These are phyloP conservation scores for Aspergillus quadricinctus DNA, from an alignment of 2,329 filamentous ascomycete species.

Conservation along the genomic window DNA sequence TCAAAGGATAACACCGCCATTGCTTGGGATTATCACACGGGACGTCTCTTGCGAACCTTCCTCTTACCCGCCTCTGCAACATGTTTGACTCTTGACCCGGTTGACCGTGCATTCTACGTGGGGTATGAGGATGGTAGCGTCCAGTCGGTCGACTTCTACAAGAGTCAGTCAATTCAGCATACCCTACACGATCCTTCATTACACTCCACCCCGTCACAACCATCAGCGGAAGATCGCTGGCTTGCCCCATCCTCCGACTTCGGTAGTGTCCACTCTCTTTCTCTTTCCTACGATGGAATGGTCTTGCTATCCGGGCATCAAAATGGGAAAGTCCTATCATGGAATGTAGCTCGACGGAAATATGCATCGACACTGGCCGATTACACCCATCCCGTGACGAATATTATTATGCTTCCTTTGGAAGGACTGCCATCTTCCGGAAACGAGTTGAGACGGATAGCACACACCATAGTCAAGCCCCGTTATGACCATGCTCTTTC, in stretches of 20 bases:
- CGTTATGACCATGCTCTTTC: conserved; percentile 40
- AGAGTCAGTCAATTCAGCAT: conserved; percentile 42
- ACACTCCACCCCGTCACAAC: conserved; percentile 39
- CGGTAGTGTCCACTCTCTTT: conserved; percentile 64
- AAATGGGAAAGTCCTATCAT: conserved; percentile 71
- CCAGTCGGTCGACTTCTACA: conserved; percentile 72
- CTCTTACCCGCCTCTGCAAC: conserved; percentile 70
- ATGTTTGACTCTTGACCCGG: conserved; percentile 73
- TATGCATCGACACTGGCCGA: conserved; percentile 65
- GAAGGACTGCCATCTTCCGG: conserved; percentile 41
- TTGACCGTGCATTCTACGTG: conserved; percentile 75
- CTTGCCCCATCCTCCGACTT: conserved; percentile 57
- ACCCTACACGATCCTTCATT: conserved; percentile 31
- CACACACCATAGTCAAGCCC: conserved; percentile 72
- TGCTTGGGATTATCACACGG: conserved; percentile 86
- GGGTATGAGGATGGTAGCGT: conserved; percentile 76
- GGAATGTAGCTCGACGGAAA: conserved; percentile 70
- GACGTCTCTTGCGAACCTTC: conserved; percentile 72
- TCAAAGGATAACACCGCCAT: conserved; percentile 85
- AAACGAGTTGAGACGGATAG: conserved; percentile 44
- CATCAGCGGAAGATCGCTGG: conserved; percentile 40
- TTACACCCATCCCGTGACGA: conserved; percentile 77
- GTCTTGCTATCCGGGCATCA: conserved; percentile 74
- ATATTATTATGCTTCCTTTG: conserved; percentile 68
- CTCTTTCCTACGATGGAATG: conserved; percentile 77